Conservation (phyloP, 2,329 filamentous ascomycete genomes). For the Aureobasidium sp. region DNA sequence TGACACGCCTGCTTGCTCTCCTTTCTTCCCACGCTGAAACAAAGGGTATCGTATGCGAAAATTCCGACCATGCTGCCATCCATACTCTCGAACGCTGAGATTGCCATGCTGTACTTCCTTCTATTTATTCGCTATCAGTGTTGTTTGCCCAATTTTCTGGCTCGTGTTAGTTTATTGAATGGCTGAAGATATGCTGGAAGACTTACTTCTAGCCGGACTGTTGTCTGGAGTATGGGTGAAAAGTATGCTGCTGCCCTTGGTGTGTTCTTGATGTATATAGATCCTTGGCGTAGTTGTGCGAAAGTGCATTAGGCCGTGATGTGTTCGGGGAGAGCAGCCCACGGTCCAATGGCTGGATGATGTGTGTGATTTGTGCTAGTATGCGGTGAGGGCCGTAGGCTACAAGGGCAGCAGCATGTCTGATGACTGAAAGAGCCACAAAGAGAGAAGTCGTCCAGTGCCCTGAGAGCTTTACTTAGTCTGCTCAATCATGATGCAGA, state of each 20-base stretch:
- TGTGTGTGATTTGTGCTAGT: not conserved
- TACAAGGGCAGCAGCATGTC: not conserved
- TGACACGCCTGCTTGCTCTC: constrained; percentile 1
- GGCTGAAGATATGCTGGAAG: not conserved
- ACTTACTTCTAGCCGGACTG: not conserved
- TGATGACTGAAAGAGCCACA: not conserved
- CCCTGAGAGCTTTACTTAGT: not conserved
- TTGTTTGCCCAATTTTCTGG: not conserved
- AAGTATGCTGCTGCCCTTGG: not conserved
- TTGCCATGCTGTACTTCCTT: not conserved
- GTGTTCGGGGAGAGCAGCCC: not conserved
- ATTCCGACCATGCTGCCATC: not conserved
- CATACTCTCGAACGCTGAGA: not conserved
- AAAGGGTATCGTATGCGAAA: constrained; percentile 6
- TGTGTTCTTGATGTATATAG: not conserved
- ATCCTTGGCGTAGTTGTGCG: not conserved
- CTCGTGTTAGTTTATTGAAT: not conserved
- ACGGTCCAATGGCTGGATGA: not conserved
- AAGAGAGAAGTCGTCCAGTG: not conserved
- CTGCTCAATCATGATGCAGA: not conserved
- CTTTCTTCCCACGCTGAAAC: not conserved
- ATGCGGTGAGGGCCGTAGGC: not conserved
- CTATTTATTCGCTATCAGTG: not conserved
- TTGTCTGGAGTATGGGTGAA: not conserved
- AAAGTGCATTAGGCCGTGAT: not conserved